Evolutionary conservation across 1,139 yeast species (phyloP).

Genomic region (Blastobotrys aristatus): DNA sequence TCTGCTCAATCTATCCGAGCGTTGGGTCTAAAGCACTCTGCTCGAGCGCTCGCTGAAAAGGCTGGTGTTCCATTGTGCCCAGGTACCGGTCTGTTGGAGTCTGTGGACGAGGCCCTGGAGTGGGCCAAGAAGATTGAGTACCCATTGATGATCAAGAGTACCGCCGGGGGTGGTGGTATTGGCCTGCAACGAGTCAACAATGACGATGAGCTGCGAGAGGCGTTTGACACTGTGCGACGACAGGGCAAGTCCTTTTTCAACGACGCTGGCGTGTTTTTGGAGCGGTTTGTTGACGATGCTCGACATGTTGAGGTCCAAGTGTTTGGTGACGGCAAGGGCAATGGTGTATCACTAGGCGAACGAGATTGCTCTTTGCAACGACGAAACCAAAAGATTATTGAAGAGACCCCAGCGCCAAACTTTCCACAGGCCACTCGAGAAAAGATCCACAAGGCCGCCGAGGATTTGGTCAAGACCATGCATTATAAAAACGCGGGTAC

Average conservation of each 20-base stretch:
- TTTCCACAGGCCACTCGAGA: conserved; percentile 73
- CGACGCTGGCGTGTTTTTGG: conserved; percentile 91
- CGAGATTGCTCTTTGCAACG: conserved; percentile 97
- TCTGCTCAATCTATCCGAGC: conserved; percentile 87
- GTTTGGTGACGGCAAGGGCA: conserved; percentile 92
- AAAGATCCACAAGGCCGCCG: conserved; percentile 78
- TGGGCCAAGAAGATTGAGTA: conserved; percentile 77
- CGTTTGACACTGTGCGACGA: conserved; percentile 85
- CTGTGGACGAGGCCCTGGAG: conserved; percentile 65
- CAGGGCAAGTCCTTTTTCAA: conserved; percentile 92
- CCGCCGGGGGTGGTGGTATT: conserved; percentile 99
- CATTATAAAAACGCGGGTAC: conserved; percentile 96
- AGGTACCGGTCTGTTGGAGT: conserved; percentile 76
- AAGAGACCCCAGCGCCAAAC: conserved; percentile 97
- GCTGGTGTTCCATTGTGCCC: conserved; percentile 96
- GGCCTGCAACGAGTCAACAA: conserved; percentile 91
- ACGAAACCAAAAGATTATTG: conserved; percentile 92
- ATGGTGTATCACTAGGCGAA: conserved; percentile 90
- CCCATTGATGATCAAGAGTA: conserved; percentile 93
- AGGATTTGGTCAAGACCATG: conserved; percentile 70
- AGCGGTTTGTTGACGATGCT: conserved; percentile 87
- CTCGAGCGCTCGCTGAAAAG: conserved; percentile 81
- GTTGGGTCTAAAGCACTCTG: conserved; percentile 91
- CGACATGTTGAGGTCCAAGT: conserved; percentile 96
- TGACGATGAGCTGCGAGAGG: conserved; percentile 71